Evolutionary conservation across 2,329 filamentous ascomycete genomes (phyloP).

Genomic region (Penicillium crustosum): DNA sequence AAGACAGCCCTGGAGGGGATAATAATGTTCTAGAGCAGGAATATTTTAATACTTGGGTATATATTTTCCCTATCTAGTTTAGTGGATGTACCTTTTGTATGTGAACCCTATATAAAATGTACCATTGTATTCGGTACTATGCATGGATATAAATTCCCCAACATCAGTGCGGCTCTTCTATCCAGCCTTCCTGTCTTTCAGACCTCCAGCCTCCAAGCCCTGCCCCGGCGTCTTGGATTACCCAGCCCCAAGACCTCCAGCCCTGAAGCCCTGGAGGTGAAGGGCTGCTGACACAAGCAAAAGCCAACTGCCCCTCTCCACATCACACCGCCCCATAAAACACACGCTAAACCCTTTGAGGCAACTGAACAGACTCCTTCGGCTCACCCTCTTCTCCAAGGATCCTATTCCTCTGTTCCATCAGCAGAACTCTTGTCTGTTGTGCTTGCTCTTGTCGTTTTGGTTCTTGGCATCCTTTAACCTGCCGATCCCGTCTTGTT

Average conservation of each 20-base stretch:
- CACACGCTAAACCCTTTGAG: constrained; percentile 23
- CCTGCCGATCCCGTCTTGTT: not conserved
- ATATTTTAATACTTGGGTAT: not conserved
- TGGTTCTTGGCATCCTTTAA: not conserved
- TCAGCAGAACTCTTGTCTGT: constrained; percentile 8
- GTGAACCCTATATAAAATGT: not conserved
- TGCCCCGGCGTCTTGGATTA: not conserved
- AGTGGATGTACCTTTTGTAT: not conserved
- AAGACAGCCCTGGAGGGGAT: not conserved
- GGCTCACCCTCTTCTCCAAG: constrained; percentile 23
- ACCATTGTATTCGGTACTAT: not conserved
- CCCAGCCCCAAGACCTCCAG: not conserved
- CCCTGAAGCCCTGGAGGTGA: too few species aligned
- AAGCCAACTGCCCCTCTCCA: constrained; percentile 26
- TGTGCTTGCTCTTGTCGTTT: not conserved
- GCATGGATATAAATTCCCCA: not conserved
- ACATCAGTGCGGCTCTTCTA: not conserved
- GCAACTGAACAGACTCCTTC: constrained; percentile 27
- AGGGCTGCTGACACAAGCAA: not conserved
- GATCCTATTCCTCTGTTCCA: constrained; percentile 4
- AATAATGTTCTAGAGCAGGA: not conserved
- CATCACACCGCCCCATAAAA: constrained; percentile 30
- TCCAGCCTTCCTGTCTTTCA: not conserved
- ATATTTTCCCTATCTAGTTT: not conserved
- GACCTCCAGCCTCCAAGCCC: not conserved